A percentile compares a stretch with the other conserved stretches of the same genome.
phyloP scores from a whole-genome alignment of 192 early-diverging fungal species.

The Coemansia sp. region DNA sequence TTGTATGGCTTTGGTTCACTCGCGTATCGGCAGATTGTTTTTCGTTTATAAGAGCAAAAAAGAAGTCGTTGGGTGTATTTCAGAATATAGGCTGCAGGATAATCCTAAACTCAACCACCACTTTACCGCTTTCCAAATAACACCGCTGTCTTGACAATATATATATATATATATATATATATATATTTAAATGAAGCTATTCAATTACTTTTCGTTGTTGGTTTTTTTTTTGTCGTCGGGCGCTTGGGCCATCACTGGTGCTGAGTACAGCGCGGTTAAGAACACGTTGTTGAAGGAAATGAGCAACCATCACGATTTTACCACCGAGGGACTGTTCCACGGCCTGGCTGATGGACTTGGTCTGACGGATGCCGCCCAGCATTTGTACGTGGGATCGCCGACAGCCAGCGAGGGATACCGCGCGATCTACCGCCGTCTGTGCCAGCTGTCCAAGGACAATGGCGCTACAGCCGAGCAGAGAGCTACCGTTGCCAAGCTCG shows the following conservation, averaged over 20 bases:
- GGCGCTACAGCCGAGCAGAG: not conserved
- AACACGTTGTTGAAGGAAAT: conserved; percentile 8
- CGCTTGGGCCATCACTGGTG: not conserved
- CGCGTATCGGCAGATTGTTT: conserved; percentile 86
- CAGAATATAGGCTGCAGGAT: conserved; percentile 34
- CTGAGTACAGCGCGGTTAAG: not conserved
- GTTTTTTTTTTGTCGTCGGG: not conserved
- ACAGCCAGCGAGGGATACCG: not conserved
- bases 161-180: not conserved
- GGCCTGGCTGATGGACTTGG: conserved; percentile 2
- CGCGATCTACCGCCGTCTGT: not conserved
- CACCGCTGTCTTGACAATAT: not conserved
- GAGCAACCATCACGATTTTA: conserved; percentile 9
- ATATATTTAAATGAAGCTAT: no score
- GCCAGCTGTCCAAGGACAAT: not conserved
- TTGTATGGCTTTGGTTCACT: conserved; percentile 93
- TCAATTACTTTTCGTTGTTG: not conserved
- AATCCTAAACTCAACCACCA: conserved; percentile 48
- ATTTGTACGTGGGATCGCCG: not conserved
- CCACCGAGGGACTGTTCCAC: conserved; percentile 3
- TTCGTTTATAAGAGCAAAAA: conserved; percentile 31
- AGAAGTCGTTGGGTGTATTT: conserved; percentile 23
- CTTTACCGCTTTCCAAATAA: conserved; percentile 29
- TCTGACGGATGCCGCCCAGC: not conserved
- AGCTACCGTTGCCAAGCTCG: not conserved